A percentile compares a stretch with the other conserved stretches of the same genome.
Conservation (phyloP, 2,329 filamentous ascomycete genomes). For the Colletotrichum scovillei region DNA sequence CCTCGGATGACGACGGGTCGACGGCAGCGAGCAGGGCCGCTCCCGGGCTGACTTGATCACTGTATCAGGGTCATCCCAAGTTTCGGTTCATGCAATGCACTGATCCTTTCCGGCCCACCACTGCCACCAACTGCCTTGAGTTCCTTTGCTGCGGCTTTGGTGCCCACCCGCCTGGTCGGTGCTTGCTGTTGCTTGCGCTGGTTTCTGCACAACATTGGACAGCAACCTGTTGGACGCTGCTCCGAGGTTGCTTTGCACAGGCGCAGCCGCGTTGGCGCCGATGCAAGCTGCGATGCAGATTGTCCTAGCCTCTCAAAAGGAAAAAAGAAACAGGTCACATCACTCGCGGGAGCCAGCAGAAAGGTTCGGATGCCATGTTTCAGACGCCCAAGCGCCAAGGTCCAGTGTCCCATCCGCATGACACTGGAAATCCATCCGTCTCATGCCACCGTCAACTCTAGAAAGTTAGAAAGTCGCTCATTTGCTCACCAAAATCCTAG, state of each 20-base stretch:
- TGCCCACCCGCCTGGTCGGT: not conserved
- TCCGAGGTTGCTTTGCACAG: not conserved
- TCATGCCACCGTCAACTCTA: slow-evolving; percentile 8
- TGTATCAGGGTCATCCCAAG: slow-evolving; percentile 30
- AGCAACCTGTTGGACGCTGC: not conserved
- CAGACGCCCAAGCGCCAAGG: not conserved
- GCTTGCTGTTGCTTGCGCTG: not conserved
- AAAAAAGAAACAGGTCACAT: not conserved
- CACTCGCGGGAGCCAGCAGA: not conserved
- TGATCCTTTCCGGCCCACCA: slow-evolving; percentile 16
- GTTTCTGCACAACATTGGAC: slow-evolving; percentile 15
- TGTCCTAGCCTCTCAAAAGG: not conserved
- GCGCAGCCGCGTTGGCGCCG: not conserved
- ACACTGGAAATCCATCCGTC: not conserved
- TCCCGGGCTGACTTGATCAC: slow-evolving; percentile 12
- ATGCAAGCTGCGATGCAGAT: not conserved
- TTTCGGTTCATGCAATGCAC: slow-evolving; percentile 31
- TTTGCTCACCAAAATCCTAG: not conserved
- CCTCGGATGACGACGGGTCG: slow-evolving; percentile 24
- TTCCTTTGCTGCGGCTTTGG: not conserved
- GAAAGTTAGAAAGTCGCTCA: not conserved
- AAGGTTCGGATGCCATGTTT: slow-evolving; percentile 10
- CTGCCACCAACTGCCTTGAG: not conserved
- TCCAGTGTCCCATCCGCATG: slow-evolving; percentile 15
- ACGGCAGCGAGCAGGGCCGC: slow-evolving; percentile 14